Conservation (phyloP, 2,329 filamentous ascomycete genomes). For the Fonsecaea monophora region DNA sequence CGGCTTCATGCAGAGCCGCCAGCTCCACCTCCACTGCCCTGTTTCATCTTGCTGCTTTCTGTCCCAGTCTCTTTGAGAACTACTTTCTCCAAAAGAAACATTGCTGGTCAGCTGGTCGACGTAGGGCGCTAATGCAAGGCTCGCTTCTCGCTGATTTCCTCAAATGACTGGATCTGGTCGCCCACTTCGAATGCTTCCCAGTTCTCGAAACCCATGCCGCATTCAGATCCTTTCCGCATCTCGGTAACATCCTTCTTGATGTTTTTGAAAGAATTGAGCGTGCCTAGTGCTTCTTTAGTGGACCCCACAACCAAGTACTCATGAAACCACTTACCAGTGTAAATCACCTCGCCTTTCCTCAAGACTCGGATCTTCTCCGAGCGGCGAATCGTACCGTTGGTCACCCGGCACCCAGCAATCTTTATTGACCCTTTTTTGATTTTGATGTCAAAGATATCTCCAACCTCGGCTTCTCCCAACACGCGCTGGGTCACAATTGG, state of each 20-base stretch:
- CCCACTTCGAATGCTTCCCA: slow-evolving; percentile 81
- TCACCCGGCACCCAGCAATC: slow-evolving; percentile 86
- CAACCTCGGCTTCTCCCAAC: slow-evolving; percentile 84
- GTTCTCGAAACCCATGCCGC: slow-evolving; percentile 81
- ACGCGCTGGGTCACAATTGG: slow-evolving; percentile 73
- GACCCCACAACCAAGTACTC: slow-evolving; percentile 8
- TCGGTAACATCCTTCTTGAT: slow-evolving; percentile 89
- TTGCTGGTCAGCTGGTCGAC: neutral
- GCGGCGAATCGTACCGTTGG: slow-evolving; percentile 76
- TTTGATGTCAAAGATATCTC: slow-evolving; percentile 83
- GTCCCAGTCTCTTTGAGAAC: neutral
- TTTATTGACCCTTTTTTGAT: slow-evolving; percentile 72
- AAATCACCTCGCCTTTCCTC: slow-evolving; percentile 72
- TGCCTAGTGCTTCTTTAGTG: slow-evolving; percentile 60
- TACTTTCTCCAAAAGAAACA: slow-evolving; percentile 7
- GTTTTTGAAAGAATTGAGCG: slow-evolving; percentile 81
- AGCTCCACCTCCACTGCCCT: neutral
- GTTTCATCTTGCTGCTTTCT: slow-evolving; percentile 21
- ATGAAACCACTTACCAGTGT: slow-evolving; percentile 72
- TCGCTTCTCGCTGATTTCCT: slow-evolving; percentile 77
- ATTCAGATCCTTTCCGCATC: slow-evolving; percentile 92
- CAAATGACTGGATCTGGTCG: slow-evolving; percentile 87
- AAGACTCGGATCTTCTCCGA: slow-evolving; percentile 73
- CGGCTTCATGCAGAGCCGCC: slow-evolving; percentile 21
- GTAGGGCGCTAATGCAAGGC: slow-evolving; percentile 44